phyloP scores from a whole-genome alignment of 176 grass and related monocot genomes.

The Zoysia japonica region DNA sequence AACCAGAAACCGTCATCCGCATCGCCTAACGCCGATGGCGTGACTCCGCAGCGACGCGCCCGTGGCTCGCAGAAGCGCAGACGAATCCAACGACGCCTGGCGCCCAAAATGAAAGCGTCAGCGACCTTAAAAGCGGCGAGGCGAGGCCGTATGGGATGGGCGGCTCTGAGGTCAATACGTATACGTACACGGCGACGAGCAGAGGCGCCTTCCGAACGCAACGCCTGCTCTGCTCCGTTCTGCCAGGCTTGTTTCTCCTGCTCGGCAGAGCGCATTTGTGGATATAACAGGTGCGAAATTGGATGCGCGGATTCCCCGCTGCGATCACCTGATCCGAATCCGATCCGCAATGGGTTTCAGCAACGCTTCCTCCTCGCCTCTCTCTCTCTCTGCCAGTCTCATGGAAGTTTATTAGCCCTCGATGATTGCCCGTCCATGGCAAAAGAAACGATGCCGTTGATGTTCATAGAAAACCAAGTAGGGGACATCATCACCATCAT shows the following conservation, averaged over 20 bases:
- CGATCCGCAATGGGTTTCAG: constrained; percentile 37
- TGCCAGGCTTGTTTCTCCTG: constrained; percentile 18
- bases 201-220: too few relatives aligned
- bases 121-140: constrained; percentile 4
- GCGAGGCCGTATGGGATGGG: neutral
- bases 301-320: neutral
- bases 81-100: constrained; percentile 30
- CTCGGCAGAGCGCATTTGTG: constrained; percentile 41
- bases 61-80: neutral
- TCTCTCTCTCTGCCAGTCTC: neutral
- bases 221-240: neutral
- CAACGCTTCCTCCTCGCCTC: neutral
- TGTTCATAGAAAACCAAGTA: constrained; percentile 38
- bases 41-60: neutral
- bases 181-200: too few relatives aligned
- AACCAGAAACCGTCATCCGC: neutral
- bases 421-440: neutral
- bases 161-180: constrained; percentile 39
- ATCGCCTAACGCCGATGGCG: neutral
- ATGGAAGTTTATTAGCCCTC: neutral
- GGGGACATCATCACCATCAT: constrained; percentile 13
- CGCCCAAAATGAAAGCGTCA: constrained; percentile 20
- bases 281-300: neutral
- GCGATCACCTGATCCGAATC: constrained; percentile 25
- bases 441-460: constrained; percentile 27